Conservation (phyloP, 2,329 filamentous ascomycete species). For the Penicillium sp. region DNA sequence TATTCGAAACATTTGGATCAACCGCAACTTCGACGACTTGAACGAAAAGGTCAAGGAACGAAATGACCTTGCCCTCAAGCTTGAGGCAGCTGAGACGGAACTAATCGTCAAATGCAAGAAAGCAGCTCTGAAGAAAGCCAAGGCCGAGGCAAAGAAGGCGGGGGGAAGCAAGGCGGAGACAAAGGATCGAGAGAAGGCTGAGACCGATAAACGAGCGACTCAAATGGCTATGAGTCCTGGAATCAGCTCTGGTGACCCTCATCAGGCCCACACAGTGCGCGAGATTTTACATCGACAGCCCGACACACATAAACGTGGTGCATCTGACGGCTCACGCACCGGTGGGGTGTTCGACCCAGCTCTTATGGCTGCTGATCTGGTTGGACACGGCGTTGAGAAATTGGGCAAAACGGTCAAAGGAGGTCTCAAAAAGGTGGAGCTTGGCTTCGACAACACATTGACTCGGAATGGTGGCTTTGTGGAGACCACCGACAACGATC, state of each 20-base stretch:
- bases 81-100: conserved; percentile 83
- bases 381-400: conserved; percentile 52
- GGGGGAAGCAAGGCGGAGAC: conserved; percentile 48
- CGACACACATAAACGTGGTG: conserved; percentile 15
- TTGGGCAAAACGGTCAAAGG: conserved; percentile 50
- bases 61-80: conserved; percentile 66
- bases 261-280: conserved; percentile 56
- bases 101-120: conserved; percentile 79
- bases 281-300: conserved; percentile 42
- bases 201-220: conserved; percentile 52
- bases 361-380: conserved; percentile 54
- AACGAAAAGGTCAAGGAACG: conserved; percentile 80
- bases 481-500: conserved; percentile 11
- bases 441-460: conserved; percentile 39
- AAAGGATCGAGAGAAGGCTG: conserved; percentile 50
- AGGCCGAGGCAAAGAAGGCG: conserved; percentile 63
- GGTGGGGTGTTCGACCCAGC: conserved; percentile 47
- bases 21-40: conserved; percentile 80
- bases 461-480: conserved; percentile 39
- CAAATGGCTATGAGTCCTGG: conserved; percentile 53
- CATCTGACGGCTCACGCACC: conserved; percentile 20
- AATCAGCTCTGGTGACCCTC: conserved; percentile 59
- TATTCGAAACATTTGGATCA: conserved; percentile 95
- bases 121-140: conserved; percentile 70
- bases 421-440: conserved; percentile 44